Percentiles rank a stretch among this genome's conserved stretches.
Conservation (phyloP, 2,329 filamentous ascomycete species). For the Aurifilum marmelostoma region DNA sequence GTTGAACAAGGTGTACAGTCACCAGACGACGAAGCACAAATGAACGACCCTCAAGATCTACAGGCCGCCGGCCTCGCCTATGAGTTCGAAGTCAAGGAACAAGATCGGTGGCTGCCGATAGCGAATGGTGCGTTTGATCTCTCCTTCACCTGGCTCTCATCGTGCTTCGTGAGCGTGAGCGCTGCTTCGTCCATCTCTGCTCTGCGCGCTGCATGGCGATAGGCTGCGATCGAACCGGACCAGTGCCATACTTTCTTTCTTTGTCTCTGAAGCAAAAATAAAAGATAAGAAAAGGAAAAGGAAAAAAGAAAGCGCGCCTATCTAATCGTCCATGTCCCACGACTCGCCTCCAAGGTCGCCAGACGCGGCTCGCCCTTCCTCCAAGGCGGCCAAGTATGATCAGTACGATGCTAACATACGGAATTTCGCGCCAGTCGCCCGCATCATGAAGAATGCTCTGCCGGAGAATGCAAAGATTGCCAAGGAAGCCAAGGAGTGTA, state of each 20-base stretch:
- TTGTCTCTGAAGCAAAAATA: conserved; percentile 43
- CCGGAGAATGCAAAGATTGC: conserved; percentile 99
- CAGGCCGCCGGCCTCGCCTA: conserved; percentile 76
- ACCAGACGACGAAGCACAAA: conserved; percentile 90
- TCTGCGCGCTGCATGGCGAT: conserved; percentile 38
- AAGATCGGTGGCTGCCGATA: conserved; percentile 99
- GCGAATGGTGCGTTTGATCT: conserved; percentile 89
- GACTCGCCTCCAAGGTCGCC: conserved; percentile 57
- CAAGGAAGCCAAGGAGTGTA: conserved; percentile 99
- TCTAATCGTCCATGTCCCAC: conserved; percentile 58
- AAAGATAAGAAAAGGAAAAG: conserved; percentile 40
- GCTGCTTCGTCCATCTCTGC: conserved; percentile 36
- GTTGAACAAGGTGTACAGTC: conserved; percentile 92
- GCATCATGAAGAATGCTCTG: conserved; percentile 97
- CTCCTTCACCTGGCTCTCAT: conserved; percentile 38
- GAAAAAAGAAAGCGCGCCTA: conserved; percentile 35
- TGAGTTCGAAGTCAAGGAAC: conserved; percentile 99
- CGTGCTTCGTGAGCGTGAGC: conserved; percentile 41
- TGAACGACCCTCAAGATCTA: conserved; percentile 84
- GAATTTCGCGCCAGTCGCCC: conserved; percentile 93
- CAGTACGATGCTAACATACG: conserved; percentile 88
- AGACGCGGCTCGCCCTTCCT: conserved; percentile 49
- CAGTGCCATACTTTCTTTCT: conserved; percentile 53
- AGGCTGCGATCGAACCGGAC: conserved; percentile 34
- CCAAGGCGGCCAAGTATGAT: conserved; percentile 50